phyloP scores from a whole-genome alignment of 352 stramenopile species.

The Phytophthora ramorum region DNA sequence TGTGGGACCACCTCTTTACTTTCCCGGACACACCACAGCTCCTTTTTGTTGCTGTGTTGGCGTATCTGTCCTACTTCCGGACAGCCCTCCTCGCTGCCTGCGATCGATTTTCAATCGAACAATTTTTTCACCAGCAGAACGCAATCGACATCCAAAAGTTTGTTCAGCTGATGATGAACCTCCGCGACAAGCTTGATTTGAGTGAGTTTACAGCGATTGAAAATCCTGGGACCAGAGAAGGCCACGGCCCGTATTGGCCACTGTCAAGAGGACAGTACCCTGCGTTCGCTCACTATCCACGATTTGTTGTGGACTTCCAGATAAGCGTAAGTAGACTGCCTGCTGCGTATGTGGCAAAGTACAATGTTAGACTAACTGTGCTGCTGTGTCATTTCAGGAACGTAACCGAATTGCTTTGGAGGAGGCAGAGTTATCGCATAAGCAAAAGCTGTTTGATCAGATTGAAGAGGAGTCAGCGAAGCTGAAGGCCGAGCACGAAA shows the following conservation, averaged over 20 bases:
- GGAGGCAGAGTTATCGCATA: slow-evolving; percentile 69
- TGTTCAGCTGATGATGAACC: slow-evolving; percentile 70
- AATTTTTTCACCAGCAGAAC: slow-evolving; percentile 90
- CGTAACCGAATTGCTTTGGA: slow-evolving; percentile 83
- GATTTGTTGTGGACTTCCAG: slow-evolving; percentile 86
- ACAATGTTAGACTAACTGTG: background rate
- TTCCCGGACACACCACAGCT: slow-evolving; percentile 68
- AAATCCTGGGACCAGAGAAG: slow-evolving; percentile 1
- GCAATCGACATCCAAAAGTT: slow-evolving; percentile 78
- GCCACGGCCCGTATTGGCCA: slow-evolving; percentile 51
- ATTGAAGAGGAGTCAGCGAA: slow-evolving; percentile 59
- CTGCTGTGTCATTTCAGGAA: slow-evolving; percentile 51
- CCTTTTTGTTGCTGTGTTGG: slow-evolving; percentile 69
- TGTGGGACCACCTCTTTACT: slow-evolving; percentile 91
- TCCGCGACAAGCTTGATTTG: slow-evolving; percentile 50
- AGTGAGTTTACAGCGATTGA: slow-evolving; percentile 35
- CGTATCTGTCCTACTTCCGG: slow-evolving; percentile 79
- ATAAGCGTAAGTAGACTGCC: slow-evolving; percentile 64
- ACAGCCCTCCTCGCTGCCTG: slow-evolving; percentile 59
- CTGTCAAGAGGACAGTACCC: slow-evolving; percentile 79
- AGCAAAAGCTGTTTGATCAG: slow-evolving; percentile 65
- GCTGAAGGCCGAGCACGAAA: slow-evolving; percentile 66
- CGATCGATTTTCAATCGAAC: slow-evolving; percentile 72
- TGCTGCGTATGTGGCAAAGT: slow-evolving; percentile 1
- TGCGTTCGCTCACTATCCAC: slow-evolving; percentile 79